These are phyloP conservation scores for Thyridium curvatum DNA, from an alignment of 2,329 filamentous ascomycete species.

Conservation along the genomic window DNA sequence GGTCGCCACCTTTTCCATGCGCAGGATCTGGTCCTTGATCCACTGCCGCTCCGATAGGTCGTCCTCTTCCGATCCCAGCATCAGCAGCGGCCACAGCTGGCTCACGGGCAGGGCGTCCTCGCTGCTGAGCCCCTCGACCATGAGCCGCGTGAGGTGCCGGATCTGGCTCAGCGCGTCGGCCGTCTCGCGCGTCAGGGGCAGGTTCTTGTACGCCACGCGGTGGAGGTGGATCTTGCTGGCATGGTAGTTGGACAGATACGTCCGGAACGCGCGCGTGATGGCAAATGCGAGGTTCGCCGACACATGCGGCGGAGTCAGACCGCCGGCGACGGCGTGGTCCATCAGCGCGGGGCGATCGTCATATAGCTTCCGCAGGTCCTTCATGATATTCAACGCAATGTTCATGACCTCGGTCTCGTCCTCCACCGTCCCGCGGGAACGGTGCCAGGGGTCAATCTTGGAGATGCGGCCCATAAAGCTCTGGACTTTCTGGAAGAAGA, in stretches of 20 bases:
- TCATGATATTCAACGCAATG: constrained; percentile 39
- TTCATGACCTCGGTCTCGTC: constrained; percentile 52
- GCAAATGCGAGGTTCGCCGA: constrained; percentile 39
- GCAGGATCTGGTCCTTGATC: constrained; percentile 41
- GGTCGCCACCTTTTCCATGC: constrained; percentile 34
- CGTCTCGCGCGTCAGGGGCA: constrained; percentile 43
- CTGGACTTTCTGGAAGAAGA: constrained; percentile 51
- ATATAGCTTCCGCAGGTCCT: constrained; percentile 42
- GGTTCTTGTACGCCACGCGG: constrained; percentile 45
- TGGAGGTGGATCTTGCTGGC: constrained; percentile 48
- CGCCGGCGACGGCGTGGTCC: constrained; percentile 46
- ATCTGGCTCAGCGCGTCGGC: constrained; percentile 38
- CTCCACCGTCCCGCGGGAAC: constrained; percentile 45
- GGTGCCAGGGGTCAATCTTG: constrained; percentile 48
- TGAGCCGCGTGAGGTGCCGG: constrained; percentile 34
- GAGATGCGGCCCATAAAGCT: constrained; percentile 50
- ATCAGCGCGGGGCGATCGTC: constrained; percentile 44
- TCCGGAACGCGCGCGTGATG: constrained; percentile 43
- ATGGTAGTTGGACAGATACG: constrained; percentile 48
- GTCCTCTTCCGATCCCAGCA: constrained; percentile 47
- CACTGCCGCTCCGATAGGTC: constrained; percentile 36
- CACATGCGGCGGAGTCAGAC: constrained; percentile 36
- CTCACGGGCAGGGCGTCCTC: constrained; percentile 44
- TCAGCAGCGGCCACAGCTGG: constrained; percentile 48
- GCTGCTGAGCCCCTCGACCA: constrained; percentile 28